Evolutionary conservation across 305 asterid genomes (phyloP), one percentile per base, ranked within the genome.

Genomic region (Rubia occidens): DNA sequence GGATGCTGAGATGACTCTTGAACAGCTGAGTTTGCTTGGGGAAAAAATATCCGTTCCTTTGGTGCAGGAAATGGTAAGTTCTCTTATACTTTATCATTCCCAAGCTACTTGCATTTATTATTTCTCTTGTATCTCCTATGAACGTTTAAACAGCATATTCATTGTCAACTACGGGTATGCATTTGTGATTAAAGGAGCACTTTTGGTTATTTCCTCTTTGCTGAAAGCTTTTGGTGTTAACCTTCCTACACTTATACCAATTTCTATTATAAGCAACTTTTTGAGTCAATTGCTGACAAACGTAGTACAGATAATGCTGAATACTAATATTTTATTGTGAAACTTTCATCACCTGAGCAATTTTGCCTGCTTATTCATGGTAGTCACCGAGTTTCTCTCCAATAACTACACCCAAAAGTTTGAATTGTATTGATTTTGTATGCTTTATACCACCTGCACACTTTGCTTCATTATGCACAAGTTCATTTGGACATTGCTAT

Each of bases 1-100:
- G 74, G 99, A 95, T 77, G 99, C 98, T 60, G 98, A 89, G 80
- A 95, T 95, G 99, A 91, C 99, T 54, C 88, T 95, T 71, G 99
- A 91, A 81, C 98, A 95, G 78, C 72, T 95, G 85, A 85, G 96
- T 81, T 82, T 95, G 78, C 89, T 95, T 9, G 99, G 98, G 82
- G 89, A 85, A 84, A 87, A 85, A 83, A 82, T 95, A 66, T 88
- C 97, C 24, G 86, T 95, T 49, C 75, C 91, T 79, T 90, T 95
- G 54, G 99, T 91, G 11, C 97, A 95, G 76, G 99, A 95, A 83
- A 89, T 95, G 94, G 99, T 91, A 81, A n/a, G 85, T 75, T 69
- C 69, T 35, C 24, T 39, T 44, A 55, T 45, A 45, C 29, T 15
- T 11, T 59, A 5, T 17, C 7, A 43, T 70, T 4, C 10, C 49